Conservation (phyloP, 2,329 filamentous ascomycete genomes). For the Phaeosphaeria sp. region DNA sequence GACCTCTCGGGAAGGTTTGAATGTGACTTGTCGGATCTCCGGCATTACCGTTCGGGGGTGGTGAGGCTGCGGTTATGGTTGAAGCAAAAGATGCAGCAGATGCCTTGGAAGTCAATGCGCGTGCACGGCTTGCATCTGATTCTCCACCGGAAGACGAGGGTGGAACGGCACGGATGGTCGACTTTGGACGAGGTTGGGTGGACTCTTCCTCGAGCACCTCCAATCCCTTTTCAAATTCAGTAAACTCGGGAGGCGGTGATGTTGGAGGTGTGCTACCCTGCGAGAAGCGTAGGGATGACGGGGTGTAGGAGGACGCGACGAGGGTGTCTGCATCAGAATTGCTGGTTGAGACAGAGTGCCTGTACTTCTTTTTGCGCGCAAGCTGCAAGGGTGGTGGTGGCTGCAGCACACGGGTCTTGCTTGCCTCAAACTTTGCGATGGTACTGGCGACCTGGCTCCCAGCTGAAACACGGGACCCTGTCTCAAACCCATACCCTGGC, state of each 20-base stretch:
- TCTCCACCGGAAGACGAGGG: constrained; percentile 45
- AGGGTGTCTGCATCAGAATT: constrained; percentile 48
- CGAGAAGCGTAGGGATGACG: constrained; percentile 48
- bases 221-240: constrained; percentile 37
- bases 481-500: constrained; percentile 48
- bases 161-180: constrained; percentile 48
- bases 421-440: constrained; percentile 46
- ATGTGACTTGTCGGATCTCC: constrained; percentile 37
- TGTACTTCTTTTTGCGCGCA: constrained; percentile 38
- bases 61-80: constrained; percentile 32
- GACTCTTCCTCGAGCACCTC: constrained; percentile 45
- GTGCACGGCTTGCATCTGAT: constrained; percentile 34
- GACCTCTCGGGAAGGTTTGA: constrained; percentile 28
- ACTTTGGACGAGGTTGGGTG: constrained; percentile 23
- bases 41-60: constrained; percentile 30
- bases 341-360: constrained; percentile 47
- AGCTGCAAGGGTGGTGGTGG: constrained; percentile 40
- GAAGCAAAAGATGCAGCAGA: constrained; percentile 47
- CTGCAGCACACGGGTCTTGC: constrained; percentile 37
- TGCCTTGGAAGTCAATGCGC: constrained; percentile 45
- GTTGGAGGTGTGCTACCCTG: constrained; percentile 48
- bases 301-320: constrained; percentile 44
- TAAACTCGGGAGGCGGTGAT: constrained; percentile 40
- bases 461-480: constrained; percentile 50
- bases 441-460: constrained; percentile 44